Evolutionary conservation across 345 rosid genomes (phyloP).

Genomic region (Eucalyptus cladocalyx): DNA sequence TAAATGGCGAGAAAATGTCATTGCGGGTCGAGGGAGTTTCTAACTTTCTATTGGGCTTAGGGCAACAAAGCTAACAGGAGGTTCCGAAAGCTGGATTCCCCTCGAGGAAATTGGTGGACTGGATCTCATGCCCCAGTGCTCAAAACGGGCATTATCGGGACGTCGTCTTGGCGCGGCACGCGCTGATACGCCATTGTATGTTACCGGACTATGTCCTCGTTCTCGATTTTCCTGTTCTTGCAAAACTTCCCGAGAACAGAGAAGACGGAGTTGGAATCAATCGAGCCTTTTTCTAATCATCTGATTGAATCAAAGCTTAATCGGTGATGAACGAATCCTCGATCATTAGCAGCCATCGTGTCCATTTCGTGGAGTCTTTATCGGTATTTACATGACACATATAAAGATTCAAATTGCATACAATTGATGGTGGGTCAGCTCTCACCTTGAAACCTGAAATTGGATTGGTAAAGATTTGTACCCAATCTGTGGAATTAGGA

Average conservation of each 20-base stretch:
- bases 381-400: no score
- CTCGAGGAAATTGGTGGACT: constrained; percentile 54
- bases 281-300: background rate
- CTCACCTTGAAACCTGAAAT: no score
- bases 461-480: no score
- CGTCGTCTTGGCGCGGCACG: constrained; percentile 64
- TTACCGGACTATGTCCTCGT: constrained; percentile 62
- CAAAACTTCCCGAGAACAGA: background rate
- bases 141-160: constrained; percentile 57
- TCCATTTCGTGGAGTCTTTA: no score
- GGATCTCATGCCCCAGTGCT: constrained; percentile 50
- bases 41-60: background rate
- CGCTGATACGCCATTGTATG: constrained; percentile 62
- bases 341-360: no score
- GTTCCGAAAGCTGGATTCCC: constrained; percentile 18
- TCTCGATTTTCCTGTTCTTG: constrained; percentile 58
- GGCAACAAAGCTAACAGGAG: background rate
- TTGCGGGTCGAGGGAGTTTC: background rate
- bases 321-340: no score
- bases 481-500: no score
- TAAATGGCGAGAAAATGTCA: background rate
- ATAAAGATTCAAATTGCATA: background rate
- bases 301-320: no score
- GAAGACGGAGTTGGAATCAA: background rate
- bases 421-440: background rate